These are phyloP conservation scores for Plantago rigida DNA, from an alignment of 305 asterid genomes.

Conservation along the genomic window DNA sequence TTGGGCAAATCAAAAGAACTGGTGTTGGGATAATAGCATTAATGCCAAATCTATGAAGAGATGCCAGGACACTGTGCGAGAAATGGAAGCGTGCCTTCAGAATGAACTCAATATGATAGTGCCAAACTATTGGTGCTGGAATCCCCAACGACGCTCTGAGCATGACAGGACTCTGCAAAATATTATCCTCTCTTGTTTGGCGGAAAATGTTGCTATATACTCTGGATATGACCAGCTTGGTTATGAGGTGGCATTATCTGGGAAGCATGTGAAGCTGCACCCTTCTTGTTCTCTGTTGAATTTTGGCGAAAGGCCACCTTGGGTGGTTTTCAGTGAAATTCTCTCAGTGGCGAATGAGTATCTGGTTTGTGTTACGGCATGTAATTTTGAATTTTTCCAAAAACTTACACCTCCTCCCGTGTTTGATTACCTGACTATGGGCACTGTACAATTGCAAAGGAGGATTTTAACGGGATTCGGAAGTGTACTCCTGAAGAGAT, in stretches of 20 bases:
- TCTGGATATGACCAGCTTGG: constrained; percentile 92
- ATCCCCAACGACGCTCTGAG: constrained; percentile 40
- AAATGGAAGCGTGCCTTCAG: constrained; percentile 60
- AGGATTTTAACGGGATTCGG: constrained; percentile 57
- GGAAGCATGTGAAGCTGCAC: constrained; percentile 72
- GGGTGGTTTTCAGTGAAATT: constrained; percentile 79
- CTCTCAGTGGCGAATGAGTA: constrained; percentile 57
- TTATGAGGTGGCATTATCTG: constrained; percentile 66
- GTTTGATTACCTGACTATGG: constrained; percentile 58
- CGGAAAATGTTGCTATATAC: constrained; percentile 85
- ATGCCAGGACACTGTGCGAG: constrained; percentile 65
- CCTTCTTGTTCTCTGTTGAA: constrained; percentile 74
- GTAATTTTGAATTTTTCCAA: constrained; percentile 44
- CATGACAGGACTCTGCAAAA: constrained; percentile 49
- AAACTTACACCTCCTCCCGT: constrained; percentile 51
- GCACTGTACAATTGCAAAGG: constrained; percentile 44
- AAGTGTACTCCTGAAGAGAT: constrained; percentile 51
- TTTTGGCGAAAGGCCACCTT: constrained; percentile 64
- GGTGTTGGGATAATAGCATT: constrained; percentile 94
- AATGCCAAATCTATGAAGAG: constrained; percentile 89
- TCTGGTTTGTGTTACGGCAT: constrained; percentile 70
- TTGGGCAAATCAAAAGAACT: constrained; percentile 40
- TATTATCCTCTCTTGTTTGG: constrained; percentile 57
- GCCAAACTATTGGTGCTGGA: constrained; percentile 78
- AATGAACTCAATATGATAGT: constrained; percentile 52